These are phyloP conservation scores for Venturiaceae sp. DNA, from an alignment of 2,329 filamentous ascomycete genomes.

Conservation along the genomic window DNA sequence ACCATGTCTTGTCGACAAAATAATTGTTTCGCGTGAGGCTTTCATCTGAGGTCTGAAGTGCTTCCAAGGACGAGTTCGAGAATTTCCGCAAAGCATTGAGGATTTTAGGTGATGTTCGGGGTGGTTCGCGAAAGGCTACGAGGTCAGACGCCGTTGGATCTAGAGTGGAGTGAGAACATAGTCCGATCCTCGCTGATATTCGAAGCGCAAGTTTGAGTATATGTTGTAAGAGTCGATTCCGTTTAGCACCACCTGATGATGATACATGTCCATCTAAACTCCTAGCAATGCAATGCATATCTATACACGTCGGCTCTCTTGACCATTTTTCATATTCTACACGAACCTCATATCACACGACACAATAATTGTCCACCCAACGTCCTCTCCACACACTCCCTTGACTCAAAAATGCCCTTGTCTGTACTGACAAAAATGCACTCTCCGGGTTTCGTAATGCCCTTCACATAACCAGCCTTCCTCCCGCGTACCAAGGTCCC, in stretches of 20 bases:
- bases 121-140: too few species aligned
- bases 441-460: slow-evolving; percentile 68
- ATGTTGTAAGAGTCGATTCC: not conserved
- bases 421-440: slow-evolving; percentile 72
- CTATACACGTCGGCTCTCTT: not conserved
- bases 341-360: slow-evolving; percentile 36
- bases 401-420: slow-evolving; percentile 65
- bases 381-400: slow-evolving; percentile 73
- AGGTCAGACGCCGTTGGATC: too few species aligned
- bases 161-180: too few species aligned
- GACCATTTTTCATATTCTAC: too few species aligned
- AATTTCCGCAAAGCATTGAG: too few species aligned
- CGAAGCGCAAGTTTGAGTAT: not conserved
- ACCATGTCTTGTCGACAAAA: too few species aligned
- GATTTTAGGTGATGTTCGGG: too few species aligned
- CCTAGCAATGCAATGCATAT: not conserved
- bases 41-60: too few species aligned
- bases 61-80: too few species aligned
- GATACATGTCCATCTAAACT: not conserved
- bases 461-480: slow-evolving; percentile 56
- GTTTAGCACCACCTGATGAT: not conserved
- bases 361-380: slow-evolving; percentile 74
- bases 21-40: too few species aligned
- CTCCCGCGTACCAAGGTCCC: slow-evolving; percentile 59
- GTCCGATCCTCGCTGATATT: too few species aligned